Conservation (phyloP, 2,329 filamentous ascomycete species). For the Aureobasidium uvarum region DNA sequence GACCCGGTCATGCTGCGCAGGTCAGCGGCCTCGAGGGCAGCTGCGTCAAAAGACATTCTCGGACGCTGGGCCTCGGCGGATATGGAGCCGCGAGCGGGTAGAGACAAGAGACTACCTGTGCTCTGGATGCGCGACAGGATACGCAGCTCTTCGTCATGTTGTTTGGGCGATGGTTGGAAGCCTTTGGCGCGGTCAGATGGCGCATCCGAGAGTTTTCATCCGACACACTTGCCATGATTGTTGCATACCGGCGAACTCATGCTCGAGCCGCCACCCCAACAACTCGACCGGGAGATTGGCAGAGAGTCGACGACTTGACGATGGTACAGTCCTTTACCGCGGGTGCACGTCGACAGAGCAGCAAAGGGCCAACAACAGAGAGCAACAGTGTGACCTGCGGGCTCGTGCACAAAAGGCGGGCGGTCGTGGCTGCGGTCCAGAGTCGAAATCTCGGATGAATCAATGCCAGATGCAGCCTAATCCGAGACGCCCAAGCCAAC, state of each 20-base stretch:
- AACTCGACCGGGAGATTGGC: neutral
- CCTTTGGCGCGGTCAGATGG: conserved; percentile 4
- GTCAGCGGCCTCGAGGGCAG: conserved; percentile 20
- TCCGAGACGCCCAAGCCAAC: neutral
- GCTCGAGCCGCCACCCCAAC: conserved; percentile 19
- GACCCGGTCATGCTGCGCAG: conserved; percentile 23
- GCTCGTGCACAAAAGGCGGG: conserved; percentile 14
- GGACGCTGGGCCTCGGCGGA: conserved; percentile 11
- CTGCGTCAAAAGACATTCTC: conserved; percentile 22
- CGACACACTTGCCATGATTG: conserved; percentile 24
- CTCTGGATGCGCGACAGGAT: conserved; percentile 23
- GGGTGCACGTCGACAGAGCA: neutral
- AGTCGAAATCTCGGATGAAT: conserved; percentile 23
- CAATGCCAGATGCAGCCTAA: neutral
- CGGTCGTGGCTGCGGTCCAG: conserved; percentile 14
- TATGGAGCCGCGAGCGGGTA: conserved; percentile 7
- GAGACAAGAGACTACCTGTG: conserved; percentile 18
- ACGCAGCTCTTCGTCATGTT: conserved; percentile 14
- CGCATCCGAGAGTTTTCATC: neutral
- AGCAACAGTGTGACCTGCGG: conserved; percentile 15
- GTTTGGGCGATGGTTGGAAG: conserved; percentile 23
- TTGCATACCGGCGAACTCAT: conserved; percentile 27
- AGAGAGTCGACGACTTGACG: neutral
- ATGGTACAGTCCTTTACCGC: neutral
- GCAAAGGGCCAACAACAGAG: conserved; percentile 16